A percentile compares a stretch with the other conserved stretches of the same genome.
Conservation (phyloP, 768 basidiomycete genomes). For the Porphyrellus cyaneotinctus region DNA sequence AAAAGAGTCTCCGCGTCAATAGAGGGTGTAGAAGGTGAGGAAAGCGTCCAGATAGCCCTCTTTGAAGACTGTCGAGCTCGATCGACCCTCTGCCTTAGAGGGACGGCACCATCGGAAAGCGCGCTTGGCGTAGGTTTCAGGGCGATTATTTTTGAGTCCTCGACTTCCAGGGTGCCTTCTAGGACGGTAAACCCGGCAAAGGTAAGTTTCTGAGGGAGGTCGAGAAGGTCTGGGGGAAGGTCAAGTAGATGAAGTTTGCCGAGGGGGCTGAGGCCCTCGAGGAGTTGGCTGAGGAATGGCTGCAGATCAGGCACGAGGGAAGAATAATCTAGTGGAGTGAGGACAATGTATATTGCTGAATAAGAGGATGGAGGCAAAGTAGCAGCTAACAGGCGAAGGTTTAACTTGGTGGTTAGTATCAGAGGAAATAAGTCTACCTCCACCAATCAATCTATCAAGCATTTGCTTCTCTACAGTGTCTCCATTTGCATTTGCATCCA, state of each 20-base stretch:
- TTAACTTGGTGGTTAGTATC: conserved; percentile 4
- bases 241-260: conserved; percentile 69
- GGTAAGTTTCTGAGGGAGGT: conserved; percentile 55
- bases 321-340: conserved; percentile 61
- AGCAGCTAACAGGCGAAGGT: conserved; percentile 43
- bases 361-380: conserved; percentile 51
- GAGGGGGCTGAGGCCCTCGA: conserved; percentile 55
- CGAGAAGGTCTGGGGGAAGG: conserved; percentile 40
- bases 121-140: conserved; percentile 59
- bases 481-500: conserved; percentile 40
- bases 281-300: conserved; percentile 55
- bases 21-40: conserved; percentile 60
- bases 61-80: conserved; percentile 66
- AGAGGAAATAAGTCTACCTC: conserved; percentile 44
- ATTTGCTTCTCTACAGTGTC: conserved; percentile 71
- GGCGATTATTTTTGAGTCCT: conserved; percentile 50
- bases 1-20: conserved; percentile 84
- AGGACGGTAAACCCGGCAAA: conserved; percentile 63
- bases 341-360: conserved; percentile 63
- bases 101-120: conserved; percentile 30
- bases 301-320: conserved; percentile 49
- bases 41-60: conserved; percentile 85
- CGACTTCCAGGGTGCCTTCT: conserved; percentile 34
- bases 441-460: conserved; percentile 76
- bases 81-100: conserved; percentile 51